These are phyloP conservation scores for Penicillium coffeae DNA, from an alignment of 495 filamentous ascomycete species.

Conservation along the genomic window DNA sequence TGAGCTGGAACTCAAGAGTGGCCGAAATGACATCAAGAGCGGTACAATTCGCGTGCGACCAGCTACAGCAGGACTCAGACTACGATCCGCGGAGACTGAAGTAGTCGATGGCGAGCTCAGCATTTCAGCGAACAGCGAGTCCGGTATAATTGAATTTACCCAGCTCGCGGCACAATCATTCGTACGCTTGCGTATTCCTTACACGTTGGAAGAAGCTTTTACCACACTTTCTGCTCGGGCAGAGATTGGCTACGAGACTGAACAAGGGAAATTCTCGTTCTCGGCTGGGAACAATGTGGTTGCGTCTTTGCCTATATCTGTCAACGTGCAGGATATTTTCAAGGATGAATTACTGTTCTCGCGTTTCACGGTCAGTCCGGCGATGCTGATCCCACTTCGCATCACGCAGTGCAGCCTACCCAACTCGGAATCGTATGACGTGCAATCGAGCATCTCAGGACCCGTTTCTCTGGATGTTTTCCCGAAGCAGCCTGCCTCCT, in stretches of 20 bases:
- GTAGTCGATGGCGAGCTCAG: slow-evolving; percentile 52
- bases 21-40: slow-evolving; percentile 68
- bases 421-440: slow-evolving; percentile 63
- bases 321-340: slow-evolving; percentile 97
- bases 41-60: slow-evolving; percentile 72
- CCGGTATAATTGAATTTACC: slow-evolving; percentile 64
- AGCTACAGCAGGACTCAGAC: slow-evolving; percentile 80
- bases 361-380: slow-evolving; percentile 80
- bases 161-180: slow-evolving; percentile 46
- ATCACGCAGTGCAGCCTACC: slow-evolving; percentile 67
- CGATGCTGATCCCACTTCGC: slow-evolving; percentile 67
- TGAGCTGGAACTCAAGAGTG: slow-evolving; percentile 68
- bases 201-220: slow-evolving; percentile 76
- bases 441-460: slow-evolving; percentile 54
- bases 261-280: slow-evolving; percentile 67
- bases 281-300: slow-evolving; percentile 57
- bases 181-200: slow-evolving; percentile 67
- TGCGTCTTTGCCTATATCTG: slow-evolving; percentile 75
- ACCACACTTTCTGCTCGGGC: slow-evolving; percentile 67
- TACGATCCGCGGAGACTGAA: slow-evolving; percentile 69
- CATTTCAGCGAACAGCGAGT: slow-evolving; percentile 54
- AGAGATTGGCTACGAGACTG: slow-evolving; percentile 75
- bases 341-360: slow-evolving; percentile 79
- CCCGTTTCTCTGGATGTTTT: slow-evolving; percentile 62
- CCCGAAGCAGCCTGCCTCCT: slow-evolving; percentile 71